phyloP scores from a whole-genome alignment of 179 eudicot genomes.

The Beta macrorhiza region DNA sequence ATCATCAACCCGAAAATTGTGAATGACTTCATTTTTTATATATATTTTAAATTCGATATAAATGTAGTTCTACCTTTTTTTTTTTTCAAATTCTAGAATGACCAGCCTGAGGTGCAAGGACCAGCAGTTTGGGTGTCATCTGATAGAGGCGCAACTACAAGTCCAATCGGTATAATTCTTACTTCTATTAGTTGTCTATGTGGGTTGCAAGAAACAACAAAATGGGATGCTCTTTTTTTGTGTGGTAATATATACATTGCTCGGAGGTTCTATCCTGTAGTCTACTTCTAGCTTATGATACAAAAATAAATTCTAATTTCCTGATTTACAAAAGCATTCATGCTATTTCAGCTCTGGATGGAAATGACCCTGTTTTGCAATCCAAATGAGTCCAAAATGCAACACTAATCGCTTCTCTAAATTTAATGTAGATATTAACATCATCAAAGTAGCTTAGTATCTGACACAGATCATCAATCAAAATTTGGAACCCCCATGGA shows the following conservation, averaged over 20 bases:
- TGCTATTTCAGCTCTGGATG: not conserved
- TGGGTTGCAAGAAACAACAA: not conserved
- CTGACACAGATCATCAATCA: not conserved
- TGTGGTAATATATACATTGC: not conserved
- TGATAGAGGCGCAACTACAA: conserved; percentile 81
- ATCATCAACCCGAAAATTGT: not conserved
- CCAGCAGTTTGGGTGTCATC: conserved; percentile 85
- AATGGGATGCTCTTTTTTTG: not conserved
- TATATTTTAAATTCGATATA: not conserved
- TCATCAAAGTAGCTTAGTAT: not conserved
- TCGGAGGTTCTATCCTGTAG: not conserved
- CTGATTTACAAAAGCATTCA: not conserved
- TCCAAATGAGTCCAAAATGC: not conserved
- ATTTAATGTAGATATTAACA: not conserved
- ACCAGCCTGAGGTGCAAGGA: conserved; percentile 96
- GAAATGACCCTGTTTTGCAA: not conserved
- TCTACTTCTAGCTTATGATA: not conserved
- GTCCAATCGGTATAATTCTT: conserved; percentile 69
- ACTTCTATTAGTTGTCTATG: not conserved
- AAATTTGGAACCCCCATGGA: not conserved
- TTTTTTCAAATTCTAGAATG: conserved; percentile 48
- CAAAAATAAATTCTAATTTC: not conserved
- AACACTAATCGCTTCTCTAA: not conserved
- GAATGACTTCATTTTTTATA: not conserved
- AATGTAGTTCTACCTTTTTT: no score